These are phyloP conservation scores for Orbilia ellipsospora DNA, from an alignment of 2,329 filamentous ascomycete genomes.

Conservation along the genomic window DNA sequence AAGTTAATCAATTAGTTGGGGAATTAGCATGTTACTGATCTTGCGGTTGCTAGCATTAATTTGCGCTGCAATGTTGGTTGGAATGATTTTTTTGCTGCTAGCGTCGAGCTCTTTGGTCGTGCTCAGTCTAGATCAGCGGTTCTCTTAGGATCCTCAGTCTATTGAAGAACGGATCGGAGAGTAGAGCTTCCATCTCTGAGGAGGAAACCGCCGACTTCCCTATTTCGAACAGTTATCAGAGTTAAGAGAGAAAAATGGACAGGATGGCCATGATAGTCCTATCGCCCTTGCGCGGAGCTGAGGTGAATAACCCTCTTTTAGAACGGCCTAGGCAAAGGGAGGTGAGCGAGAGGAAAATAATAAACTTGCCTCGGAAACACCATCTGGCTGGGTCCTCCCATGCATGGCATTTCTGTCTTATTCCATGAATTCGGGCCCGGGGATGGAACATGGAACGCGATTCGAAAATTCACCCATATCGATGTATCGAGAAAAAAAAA, in stretches of 20 bases:
- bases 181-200: constrained; percentile 15
- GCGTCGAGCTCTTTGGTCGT: constrained; percentile 26
- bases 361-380: constrained; percentile 51
- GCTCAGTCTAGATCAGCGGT: constrained; percentile 33
- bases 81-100: constrained; percentile 33
- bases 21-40: constrained; percentile 38
- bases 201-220: constrained; percentile 14
- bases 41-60: constrained; percentile 20
- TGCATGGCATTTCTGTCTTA: constrained; percentile 54
- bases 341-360: constrained; percentile 7
- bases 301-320: constrained; percentile 36
- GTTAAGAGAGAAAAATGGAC: constrained; percentile 11
- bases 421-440: constrained; percentile 43
- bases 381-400: constrained; percentile 53
- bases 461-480: no score
- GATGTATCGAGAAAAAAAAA: no score
- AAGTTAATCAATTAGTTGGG: constrained; percentile 18
- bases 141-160: constrained; percentile 4
- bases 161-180: constrained; percentile 7
- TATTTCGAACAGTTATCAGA: constrained; percentile 11
- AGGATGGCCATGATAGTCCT: constrained; percentile 13
- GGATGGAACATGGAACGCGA: no score
- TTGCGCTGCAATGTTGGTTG: not conserved
- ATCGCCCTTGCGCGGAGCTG: constrained; percentile 43
- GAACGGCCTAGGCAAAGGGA: constrained; percentile 22